Evolutionary conservation across 2,329 filamentous ascomycete species (phyloP).

Genomic region (Alternaria novae-zelandiae): DNA sequence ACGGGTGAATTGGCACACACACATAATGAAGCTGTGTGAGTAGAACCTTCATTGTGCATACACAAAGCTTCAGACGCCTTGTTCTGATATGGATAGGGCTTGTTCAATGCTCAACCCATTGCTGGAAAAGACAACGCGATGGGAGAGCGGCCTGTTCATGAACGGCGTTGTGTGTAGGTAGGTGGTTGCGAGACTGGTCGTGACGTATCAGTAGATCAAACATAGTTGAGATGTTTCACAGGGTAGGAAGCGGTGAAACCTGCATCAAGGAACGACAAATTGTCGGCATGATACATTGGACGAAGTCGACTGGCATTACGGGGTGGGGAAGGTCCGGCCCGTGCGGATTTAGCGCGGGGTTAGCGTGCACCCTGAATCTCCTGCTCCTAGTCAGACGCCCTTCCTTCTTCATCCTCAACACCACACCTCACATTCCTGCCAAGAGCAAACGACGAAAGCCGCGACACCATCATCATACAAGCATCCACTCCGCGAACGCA

Average conservation of each 20-base stretch:
- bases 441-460: not conserved
- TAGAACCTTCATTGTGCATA: not conserved
- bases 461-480: not conserved
- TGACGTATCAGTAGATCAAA: not conserved
- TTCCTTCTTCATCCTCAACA: not conserved
- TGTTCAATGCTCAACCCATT: not conserved
- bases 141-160: not conserved
- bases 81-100: not conserved
- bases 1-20: not conserved
- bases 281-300: not conserved
- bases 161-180: not conserved
- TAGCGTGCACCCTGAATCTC: constrained; percentile 6
- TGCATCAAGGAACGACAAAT: not conserved
- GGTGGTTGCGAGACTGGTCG: not conserved
- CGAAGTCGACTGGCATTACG: not conserved
- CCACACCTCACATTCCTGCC: not conserved
- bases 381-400: not conserved
- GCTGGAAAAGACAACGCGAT: not conserved
- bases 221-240: not conserved
- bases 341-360: not conserved
- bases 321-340: constrained; percentile 5
- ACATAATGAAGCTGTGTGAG: not conserved
- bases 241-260: not conserved
- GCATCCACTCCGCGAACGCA: not conserved
- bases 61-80: not conserved